Evolutionary conservation across 345 rosid species (phyloP), one percentile per base, ranked within the genome.

Genomic region (Brassica rapa): DNA sequence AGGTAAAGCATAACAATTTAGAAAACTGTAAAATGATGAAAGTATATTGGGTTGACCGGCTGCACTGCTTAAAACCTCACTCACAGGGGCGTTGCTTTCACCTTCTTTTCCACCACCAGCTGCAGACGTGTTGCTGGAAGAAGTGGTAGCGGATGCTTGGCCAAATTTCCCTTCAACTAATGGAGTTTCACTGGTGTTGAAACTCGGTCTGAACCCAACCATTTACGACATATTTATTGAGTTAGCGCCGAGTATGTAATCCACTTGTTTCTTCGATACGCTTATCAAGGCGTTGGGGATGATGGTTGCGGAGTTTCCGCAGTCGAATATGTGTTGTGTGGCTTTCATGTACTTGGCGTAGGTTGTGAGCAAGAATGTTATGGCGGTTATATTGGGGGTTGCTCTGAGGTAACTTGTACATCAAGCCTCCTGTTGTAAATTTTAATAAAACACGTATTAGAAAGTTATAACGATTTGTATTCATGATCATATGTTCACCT

Each of bases 351-450:
- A 92, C 76, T 92, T 94, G 23, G 90, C 93, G 76, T 94, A 94
- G 8, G 97, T 92, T 0, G 97, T 88, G 66, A 94, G 89, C 77
- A 92, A 80, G 82, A 86, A 94, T 55, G 96, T 69, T 78, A 92
- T 90, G 64, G 97, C 86, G 21, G 94, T 87, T 12, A 94, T 94
- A 90, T 77, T 92, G 98, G 4, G 92, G 94, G 71, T 92, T 94
- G 74, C 91, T 90, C 55, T 78, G 70, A 23, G 90, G 87, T 51
- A 89, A 72, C 86, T 94, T 94, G 88, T 74, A 92, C 80, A 94
- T 90, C 5, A 37, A 8, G 8, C 43, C 43, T 37, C 10, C 11
- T 37, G 43, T 33, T 33, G 37, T 19, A 19, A 19, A 0, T 19
- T 19, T 19, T 19, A 19, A 19, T 19, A 19, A 19, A 19, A 19